A percentile compares a stretch with the other conserved stretches of the same genome.
Evolutionary conservation across 306 rosid genomes (phyloP).

Genomic region (Purshia tridentata): DNA sequence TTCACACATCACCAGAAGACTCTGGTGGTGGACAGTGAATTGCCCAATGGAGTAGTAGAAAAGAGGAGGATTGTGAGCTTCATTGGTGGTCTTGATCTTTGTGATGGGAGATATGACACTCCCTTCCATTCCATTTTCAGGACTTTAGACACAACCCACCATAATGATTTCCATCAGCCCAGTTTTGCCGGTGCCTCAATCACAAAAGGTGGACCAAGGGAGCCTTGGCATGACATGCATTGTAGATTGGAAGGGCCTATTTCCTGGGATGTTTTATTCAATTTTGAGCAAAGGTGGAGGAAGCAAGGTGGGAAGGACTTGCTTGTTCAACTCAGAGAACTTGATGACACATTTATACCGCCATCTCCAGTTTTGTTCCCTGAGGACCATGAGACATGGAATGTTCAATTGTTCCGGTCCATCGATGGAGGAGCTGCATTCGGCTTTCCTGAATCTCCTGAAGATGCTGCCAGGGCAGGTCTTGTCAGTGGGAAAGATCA

Average conservation of each 20-base stretch:
- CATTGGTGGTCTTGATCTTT: conserved; percentile 55
- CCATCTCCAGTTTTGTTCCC: conserved; percentile 31
- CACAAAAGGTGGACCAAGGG: conserved; percentile 50
- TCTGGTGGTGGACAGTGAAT: conserved; percentile 40
- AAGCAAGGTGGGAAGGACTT: conserved; percentile 38
- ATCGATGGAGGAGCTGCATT: conserved; percentile 48
- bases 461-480: conserved; percentile 33
- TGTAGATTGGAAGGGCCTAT: conserved; percentile 43
- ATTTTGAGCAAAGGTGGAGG: conserved; percentile 54
- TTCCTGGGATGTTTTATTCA: conserved; percentile 52
- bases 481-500: conserved; percentile 31
- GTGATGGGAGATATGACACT: conserved; percentile 61
- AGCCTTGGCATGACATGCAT: conserved; percentile 58
- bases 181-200: conserved; percentile 33
- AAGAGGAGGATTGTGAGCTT: conserved; percentile 49
- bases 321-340: conserved; percentile 28
- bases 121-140: conserved; percentile 44
- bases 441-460: conserved; percentile 26
- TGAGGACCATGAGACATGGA: conserved; percentile 43
- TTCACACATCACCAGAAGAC: conserved; percentile 60
- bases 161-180: conserved; percentile 48
- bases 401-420: conserved; percentile 47
- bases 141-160: conserved; percentile 33
- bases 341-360: conserved; percentile 19
- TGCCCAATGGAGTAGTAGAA: conserved; percentile 14